Conservation (phyloP, 768 basidiomycete species). For the Strobilomyces dryophilus region DNA sequence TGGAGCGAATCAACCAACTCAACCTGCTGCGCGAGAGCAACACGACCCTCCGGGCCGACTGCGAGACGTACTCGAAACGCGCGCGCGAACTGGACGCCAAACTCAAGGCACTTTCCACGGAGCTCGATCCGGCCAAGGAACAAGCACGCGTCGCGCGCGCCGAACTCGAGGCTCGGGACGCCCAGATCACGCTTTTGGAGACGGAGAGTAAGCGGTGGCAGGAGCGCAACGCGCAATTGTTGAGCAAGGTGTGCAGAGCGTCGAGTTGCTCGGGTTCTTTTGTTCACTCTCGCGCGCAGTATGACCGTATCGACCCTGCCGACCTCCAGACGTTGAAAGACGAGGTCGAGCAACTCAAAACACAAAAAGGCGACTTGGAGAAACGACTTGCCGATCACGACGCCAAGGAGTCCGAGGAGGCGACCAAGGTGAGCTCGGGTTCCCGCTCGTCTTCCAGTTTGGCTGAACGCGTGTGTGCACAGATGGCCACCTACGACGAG, state of each 20-base stretch:
- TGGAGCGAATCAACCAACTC: conserved; percentile 83
- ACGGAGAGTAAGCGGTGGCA: conserved; percentile 81
- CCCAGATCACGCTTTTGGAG: conserved; percentile 66
- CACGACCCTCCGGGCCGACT: conserved; percentile 74
- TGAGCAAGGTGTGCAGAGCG: conserved; percentile 59
- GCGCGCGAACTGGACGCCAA: conserved; percentile 63
- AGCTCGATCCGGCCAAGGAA: conserved; percentile 75
- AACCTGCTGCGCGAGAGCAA: conserved; percentile 88
- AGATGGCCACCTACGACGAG: conserved; percentile 45
- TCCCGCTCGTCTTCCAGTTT: background rate
- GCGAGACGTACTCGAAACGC: conserved; percentile 65
- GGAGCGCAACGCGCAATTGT: conserved; percentile 73
- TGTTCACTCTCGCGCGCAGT: conserved; percentile 38
- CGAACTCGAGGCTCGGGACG: conserved; percentile 67
- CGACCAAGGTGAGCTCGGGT: conserved; percentile 28
- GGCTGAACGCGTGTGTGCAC: background rate
- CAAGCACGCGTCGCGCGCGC: conserved; percentile 62
- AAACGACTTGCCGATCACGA: conserved; percentile 29
- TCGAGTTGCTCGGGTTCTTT: background rate
- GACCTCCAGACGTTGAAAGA: conserved; percentile 78
- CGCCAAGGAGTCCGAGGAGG: conserved; percentile 27
- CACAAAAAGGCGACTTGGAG: conserved; percentile 35
- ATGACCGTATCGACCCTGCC: conserved; percentile 84
- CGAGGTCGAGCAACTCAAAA: conserved; percentile 55
- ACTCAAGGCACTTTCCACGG: conserved; percentile 50